Evolutionary conservation across 23 red algal genomes (phyloP).

Genomic region (Gracilaria gracilis): DNA sequence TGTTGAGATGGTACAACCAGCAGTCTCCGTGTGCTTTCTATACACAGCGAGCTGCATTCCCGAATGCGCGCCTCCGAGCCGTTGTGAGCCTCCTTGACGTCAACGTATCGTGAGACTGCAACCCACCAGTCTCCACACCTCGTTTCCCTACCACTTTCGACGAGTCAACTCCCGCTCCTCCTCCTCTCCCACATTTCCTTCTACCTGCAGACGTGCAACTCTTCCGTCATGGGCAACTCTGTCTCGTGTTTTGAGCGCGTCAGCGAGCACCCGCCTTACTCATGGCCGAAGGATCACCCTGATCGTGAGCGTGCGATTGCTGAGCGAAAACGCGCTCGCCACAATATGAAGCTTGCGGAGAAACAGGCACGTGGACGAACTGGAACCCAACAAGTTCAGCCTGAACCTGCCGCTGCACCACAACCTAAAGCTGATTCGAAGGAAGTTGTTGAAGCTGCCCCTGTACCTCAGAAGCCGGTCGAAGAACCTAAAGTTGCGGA

Average conservation of each 20-base stretch:
- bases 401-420: not conserved
- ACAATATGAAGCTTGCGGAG: slow-evolving; percentile 4
- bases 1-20: not conserved
- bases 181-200: not conserved
- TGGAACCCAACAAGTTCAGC: not conserved
- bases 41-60: slow-evolving; percentile 4
- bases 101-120: not conserved
- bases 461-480: not conserved
- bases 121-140: not conserved
- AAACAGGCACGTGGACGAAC: not conserved
- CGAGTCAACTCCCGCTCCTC: not conserved
- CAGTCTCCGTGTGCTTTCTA: not conserved
- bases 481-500: not conserved
- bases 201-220: not conserved
- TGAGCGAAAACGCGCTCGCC: slow-evolving; percentile 39
- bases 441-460: not conserved
- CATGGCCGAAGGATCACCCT: slow-evolving; percentile 59
- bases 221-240: slow-evolving; percentile 45
- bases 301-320: slow-evolving; percentile 51
- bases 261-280: slow-evolving; percentile 55
- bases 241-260: slow-evolving; percentile 61
- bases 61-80: not conserved
- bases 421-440: not conserved
- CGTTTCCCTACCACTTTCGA: not conserved
- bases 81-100: not conserved